Percentiles rank a stretch among this genome's conserved stretches.
phyloP scores from a whole-genome alignment of 2,329 filamentous ascomycete genomes.

The Fusarium liriodendri region DNA sequence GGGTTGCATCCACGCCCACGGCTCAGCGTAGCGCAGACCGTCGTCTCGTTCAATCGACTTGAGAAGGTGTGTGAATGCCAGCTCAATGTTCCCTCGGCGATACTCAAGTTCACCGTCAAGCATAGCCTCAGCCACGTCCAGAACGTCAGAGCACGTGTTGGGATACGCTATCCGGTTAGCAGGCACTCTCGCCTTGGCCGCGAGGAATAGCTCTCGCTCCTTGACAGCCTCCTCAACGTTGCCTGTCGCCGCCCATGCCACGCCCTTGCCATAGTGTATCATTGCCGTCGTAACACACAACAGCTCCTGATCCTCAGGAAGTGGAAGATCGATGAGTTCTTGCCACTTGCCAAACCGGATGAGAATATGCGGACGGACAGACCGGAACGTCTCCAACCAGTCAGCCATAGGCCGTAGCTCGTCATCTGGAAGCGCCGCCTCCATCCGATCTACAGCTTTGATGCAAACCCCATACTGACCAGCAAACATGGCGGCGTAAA shows the following conservation, averaged over 20 bases:
- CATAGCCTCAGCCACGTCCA: slow-evolving; percentile 72
- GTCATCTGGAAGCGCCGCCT: slow-evolving; percentile 69
- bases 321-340: slow-evolving; percentile 65
- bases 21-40: slow-evolving; percentile 74
- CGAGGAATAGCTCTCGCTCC: slow-evolving; percentile 61
- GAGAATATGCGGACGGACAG: slow-evolving; percentile 73
- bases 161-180: slow-evolving; percentile 72
- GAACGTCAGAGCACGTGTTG: slow-evolving; percentile 71
- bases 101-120: slow-evolving; percentile 79
- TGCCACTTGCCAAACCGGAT: slow-evolving; percentile 79
- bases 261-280: slow-evolving; percentile 73
- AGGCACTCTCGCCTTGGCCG: slow-evolving; percentile 63
- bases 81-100: slow-evolving; percentile 66
- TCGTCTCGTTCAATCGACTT: slow-evolving; percentile 69
- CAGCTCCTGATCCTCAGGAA: slow-evolving; percentile 67
- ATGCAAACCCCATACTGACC: slow-evolving; percentile 71
- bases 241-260: slow-evolving; percentile 71
- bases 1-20: slow-evolving; percentile 82
- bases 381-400: slow-evolving; percentile 76
- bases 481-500: slow-evolving; percentile 82
- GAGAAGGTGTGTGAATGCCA: slow-evolving; percentile 68
- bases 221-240: slow-evolving; percentile 62
- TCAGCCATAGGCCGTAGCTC: slow-evolving; percentile 73
- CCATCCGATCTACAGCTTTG: slow-evolving; percentile 67
- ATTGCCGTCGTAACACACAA: slow-evolving; percentile 76